Evolutionary conservation across 2,329 filamentous ascomycete species (phyloP), one percentile per base, ranked within the genome.

Genomic region (Trichothecium sympodiale): DNA sequence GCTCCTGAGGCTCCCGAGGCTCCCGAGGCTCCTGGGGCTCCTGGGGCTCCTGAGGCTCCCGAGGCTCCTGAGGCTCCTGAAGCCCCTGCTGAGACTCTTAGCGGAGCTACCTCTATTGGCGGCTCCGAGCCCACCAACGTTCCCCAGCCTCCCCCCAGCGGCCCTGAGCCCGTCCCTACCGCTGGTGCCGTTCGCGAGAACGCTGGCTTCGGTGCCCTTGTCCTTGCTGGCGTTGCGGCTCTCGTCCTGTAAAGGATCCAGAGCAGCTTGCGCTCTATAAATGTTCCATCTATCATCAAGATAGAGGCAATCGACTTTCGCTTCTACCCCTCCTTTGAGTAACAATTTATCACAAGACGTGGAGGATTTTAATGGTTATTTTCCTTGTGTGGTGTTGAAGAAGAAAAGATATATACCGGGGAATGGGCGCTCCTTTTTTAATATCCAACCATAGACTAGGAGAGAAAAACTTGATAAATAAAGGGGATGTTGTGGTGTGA

Each of bases 151-250:
- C 20, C 20, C 10, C 6, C 20, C 6, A 25, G 20, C 20, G 10
- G 6, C 10, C 20, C 20, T 25, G 20, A 25, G n/a, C 52, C 48
- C 15, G 44, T 39, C 28, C 51, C 55, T 16, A 55, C 55, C 27
- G 61, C 53, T 28, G 62, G 52, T 16, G 62, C 57, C 32, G 53
- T 49, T 38, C 59, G 55, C 45, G 41, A 51, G 25, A 51, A 50
- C 27, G 46, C 55, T 18, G 56, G 55, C 35, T 35, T 59, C 17
- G 59, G 57, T 17, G 56, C 57, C 37, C 48, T 64, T 29, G 44
- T 60, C 32, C 37, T 61, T 23, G 62, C 54, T 29, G 63, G 56
- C 38, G 39, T 61, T 27, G 59, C 54, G 34, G 59, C 55, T 16
- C 36, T 66, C 29, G 45, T 56, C 38, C 42, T 64, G 40, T 64